Percentiles rank a stretch among this genome's conserved stretches.
phyloP scores from a whole-genome alignment of 2,329 filamentous ascomycete species.

The Diplodia scrobiculata region DNA sequence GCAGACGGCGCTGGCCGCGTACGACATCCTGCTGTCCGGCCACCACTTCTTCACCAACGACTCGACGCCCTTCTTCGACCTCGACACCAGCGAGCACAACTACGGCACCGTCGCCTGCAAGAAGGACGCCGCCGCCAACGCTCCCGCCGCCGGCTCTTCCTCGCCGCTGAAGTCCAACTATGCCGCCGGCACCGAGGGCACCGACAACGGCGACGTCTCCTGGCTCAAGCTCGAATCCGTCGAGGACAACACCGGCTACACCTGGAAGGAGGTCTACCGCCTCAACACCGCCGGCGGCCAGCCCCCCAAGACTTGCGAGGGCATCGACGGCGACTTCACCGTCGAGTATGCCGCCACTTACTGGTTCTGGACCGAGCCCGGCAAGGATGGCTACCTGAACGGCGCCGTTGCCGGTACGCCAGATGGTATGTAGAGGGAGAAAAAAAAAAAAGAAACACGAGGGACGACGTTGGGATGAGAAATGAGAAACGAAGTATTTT shows the following conservation, averaged over 20 bases:
- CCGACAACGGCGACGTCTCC: constrained; percentile 64
- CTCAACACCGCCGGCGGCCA: constrained; percentile 81
- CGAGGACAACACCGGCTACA: constrained; percentile 46
- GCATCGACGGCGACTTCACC: constrained; percentile 63
- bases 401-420: constrained; percentile 17
- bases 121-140: constrained; percentile 63
- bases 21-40: constrained; percentile 67
- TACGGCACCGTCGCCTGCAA: constrained; percentile 65
- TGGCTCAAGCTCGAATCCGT: constrained; percentile 72
- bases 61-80: constrained; percentile 77
- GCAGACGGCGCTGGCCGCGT: constrained; percentile 53
- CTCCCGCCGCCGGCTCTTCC: constrained; percentile 54
- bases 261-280: constrained; percentile 76
- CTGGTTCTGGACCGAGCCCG: constrained; percentile 54
- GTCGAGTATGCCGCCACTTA: constrained; percentile 84
- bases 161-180: constrained; percentile 48
- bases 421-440: background rate
- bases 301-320: constrained; percentile 71
- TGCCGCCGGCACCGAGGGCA: constrained; percentile 34
- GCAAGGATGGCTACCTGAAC: constrained; percentile 17
- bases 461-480: constrained; percentile 1
- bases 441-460: background rate
- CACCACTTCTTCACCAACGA: constrained; percentile 77
- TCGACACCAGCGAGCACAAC: constrained; percentile 59
- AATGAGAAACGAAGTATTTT: constrained; percentile 3